Evolutionary conservation across 2,329 filamentous ascomycete species (phyloP).

Genomic region (Sphaerulina populicola): DNA sequence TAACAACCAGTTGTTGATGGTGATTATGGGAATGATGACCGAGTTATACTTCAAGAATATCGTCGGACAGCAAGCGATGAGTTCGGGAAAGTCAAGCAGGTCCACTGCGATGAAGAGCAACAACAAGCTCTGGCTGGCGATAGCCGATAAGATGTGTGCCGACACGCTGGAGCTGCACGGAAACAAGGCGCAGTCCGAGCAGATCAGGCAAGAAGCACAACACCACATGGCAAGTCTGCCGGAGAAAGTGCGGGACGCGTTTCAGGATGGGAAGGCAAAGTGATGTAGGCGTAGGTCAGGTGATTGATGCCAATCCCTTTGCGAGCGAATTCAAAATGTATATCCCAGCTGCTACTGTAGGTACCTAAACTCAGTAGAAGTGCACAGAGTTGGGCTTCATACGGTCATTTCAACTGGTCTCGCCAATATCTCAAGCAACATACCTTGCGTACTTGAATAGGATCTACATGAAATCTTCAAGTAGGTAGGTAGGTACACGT

Average conservation of each 20-base stretch:
- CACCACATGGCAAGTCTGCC: slow-evolving; percentile 21
- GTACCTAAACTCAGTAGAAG: too few relatives aligned
- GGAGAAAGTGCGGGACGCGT: not conserved
- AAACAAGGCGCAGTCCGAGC: slow-evolving; percentile 25
- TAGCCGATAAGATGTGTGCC: slow-evolving; percentile 69
- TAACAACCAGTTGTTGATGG: slow-evolving; percentile 73
- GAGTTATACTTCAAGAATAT: slow-evolving; percentile 73
- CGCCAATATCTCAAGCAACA: too few relatives aligned
- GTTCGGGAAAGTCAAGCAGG: slow-evolving; percentile 43
- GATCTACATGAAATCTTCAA: too few relatives aligned
- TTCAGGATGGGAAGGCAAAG: not conserved
- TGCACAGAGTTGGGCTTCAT: too few relatives aligned
- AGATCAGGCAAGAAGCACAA: slow-evolving; percentile 20
- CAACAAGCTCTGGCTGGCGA: slow-evolving; percentile 43
- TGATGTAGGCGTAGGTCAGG: not conserved
- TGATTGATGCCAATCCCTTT: too few relatives aligned
- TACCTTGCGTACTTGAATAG: too few relatives aligned
- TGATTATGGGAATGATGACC: slow-evolving; percentile 79
- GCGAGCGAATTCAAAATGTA: too few relatives aligned
- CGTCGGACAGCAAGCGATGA: slow-evolving; percentile 54
- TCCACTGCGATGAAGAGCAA: slow-evolving; percentile 45
- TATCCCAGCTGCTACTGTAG: too few relatives aligned
- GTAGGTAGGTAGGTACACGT: too few relatives aligned
- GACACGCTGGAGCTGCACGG: slow-evolving; percentile 68
- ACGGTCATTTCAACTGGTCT: too few relatives aligned